A percentile compares a stretch with the other conserved stretches of the same genome.
Evolutionary conservation across 352 stramenopile genomes (phyloP).

Genomic region (Phytophthora quininea): DNA sequence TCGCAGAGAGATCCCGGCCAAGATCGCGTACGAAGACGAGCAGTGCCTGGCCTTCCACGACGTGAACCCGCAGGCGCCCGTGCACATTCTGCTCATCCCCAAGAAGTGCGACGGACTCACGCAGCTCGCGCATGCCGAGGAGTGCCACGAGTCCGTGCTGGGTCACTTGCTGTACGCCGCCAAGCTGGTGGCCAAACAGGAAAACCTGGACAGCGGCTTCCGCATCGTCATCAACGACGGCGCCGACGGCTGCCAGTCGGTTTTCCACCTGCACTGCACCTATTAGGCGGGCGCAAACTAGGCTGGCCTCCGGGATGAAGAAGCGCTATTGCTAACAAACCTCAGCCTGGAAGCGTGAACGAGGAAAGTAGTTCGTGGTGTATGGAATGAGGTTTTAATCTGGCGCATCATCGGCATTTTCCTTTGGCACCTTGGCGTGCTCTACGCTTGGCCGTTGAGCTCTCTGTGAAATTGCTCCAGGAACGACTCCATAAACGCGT

Average conservation of each 20-base stretch:
- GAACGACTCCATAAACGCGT: constrained; percentile 88
- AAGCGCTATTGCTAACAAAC: background rate
- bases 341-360: too few species aligned
- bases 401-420: too few species aligned
- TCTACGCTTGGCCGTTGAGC: constrained; percentile 53
- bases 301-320: constrained; percentile 85
- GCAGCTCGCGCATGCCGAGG: constrained; percentile 87
- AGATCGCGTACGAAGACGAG: constrained; percentile 97
- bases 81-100: constrained; percentile 98
- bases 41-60: constrained; percentile 98
- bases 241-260: constrained; percentile 89
- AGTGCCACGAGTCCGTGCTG: constrained; percentile 94
- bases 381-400: too few species aligned
- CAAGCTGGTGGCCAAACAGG: constrained; percentile 92
- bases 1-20: constrained; percentile 91
- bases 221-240: constrained; percentile 99
- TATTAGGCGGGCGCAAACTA: constrained; percentile 94
- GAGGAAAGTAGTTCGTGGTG: background rate
- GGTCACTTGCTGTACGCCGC: constrained; percentile 94
- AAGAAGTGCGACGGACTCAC: constrained; percentile 94
- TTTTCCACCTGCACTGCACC: constrained; percentile 93
- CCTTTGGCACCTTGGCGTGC: background rate
- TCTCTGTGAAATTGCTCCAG: constrained; percentile 83
- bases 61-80: constrained; percentile 95
- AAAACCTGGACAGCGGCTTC: constrained; percentile 92